Evolutionary conservation across 2,329 filamentous ascomycete genomes (phyloP), one percentile per base, ranked within the genome.

Genomic region (Penicillium oxalicum): DNA sequence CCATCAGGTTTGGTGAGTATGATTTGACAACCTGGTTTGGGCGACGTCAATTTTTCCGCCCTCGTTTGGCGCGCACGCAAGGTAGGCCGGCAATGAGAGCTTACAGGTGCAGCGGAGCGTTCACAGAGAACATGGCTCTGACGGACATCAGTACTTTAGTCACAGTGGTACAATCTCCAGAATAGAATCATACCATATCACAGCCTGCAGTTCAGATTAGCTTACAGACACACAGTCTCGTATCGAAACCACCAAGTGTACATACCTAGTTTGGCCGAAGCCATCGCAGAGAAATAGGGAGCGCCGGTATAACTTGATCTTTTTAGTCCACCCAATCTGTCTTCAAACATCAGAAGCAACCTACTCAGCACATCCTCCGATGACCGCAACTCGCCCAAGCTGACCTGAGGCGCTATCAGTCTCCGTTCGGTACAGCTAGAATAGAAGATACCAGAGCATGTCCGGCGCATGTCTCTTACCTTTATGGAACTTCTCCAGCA

Each of bases 1-100:
- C 93, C 91, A 98, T 98, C 27, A 98, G 78, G 68, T 97, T 96
- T 2, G 93, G 93, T 18, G 91, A 96, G 74, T 97, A 98, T 4
- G 89, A 88, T 75, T 98, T 98, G 73, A 98, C 95, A 34, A 96
- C 91, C 62, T 75, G 66, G n/a, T 8, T 13, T 9, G 2, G 2
- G 18, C 18, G 18, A 18, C 18, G 18, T 5, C 11, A 26, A 5
- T 4, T 32, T 43, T 7, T 47, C 39, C 39, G n/a, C 36, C 26
- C 29, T 32, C 5, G 11, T 32, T 25, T 8, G 37, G 29, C 18
- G 18, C 18, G 18, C 18, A n/a, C 35, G 9, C 40, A 48, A 6
- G 38, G 11, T 9, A 5, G 38, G 3, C 18, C 4, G 38, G 24
- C 36, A 9, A 46, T 12, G 29, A 27, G 28, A 32, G 52, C 61